These are phyloP conservation scores for Fusarium sp. DNA, from an alignment of 2,329 filamentous ascomycete genomes.

Conservation along the genomic window DNA sequence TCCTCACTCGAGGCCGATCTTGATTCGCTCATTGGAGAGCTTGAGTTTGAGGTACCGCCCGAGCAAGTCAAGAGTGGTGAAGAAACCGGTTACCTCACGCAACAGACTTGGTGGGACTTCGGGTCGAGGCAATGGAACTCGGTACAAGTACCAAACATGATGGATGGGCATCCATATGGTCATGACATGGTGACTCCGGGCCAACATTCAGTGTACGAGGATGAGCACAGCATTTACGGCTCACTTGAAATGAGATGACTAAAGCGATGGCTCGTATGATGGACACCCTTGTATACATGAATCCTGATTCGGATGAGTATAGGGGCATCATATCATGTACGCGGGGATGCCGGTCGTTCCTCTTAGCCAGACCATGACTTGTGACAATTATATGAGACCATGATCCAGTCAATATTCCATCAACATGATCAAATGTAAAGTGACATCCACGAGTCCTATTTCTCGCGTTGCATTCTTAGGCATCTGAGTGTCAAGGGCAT, in stretches of 20 bases:
- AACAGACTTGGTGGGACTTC: conserved; percentile 34
- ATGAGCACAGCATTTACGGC: conserved; percentile 27
- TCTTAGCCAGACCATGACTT: conserved; percentile 28
- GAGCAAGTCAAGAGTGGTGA: conserved; percentile 28
- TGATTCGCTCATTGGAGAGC: conserved; percentile 34
- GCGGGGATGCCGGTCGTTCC: conserved; percentile 28
- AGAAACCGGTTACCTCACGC: conserved; percentile 16
- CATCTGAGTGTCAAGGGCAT: no score
- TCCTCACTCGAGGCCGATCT: conserved; percentile 37
- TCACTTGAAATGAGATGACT: conserved; percentile 28
- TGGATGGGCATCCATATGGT: conserved; percentile 21
- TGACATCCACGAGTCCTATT: no score
- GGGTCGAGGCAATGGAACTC: conserved; percentile 31
- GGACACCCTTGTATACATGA: conserved; percentile 19
- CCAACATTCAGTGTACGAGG: conserved; percentile 26
- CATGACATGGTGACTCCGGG: conserved; percentile 22
- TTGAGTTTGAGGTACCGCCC: conserved; percentile 32
- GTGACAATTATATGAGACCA: conserved; percentile 32
- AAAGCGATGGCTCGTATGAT: conserved; percentile 1
- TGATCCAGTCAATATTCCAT: not conserved
- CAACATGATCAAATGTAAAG: no score
- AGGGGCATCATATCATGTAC: conserved; percentile 7
- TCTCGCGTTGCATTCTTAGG: not conserved
- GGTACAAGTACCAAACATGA: conserved; percentile 21
- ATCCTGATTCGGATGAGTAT: conserved; percentile 14